Percentiles rank a stretch among this genome's conserved stretches.
phyloP scores from a whole-genome alignment of 306 rosid species.

The Rubus parviflorus region DNA sequence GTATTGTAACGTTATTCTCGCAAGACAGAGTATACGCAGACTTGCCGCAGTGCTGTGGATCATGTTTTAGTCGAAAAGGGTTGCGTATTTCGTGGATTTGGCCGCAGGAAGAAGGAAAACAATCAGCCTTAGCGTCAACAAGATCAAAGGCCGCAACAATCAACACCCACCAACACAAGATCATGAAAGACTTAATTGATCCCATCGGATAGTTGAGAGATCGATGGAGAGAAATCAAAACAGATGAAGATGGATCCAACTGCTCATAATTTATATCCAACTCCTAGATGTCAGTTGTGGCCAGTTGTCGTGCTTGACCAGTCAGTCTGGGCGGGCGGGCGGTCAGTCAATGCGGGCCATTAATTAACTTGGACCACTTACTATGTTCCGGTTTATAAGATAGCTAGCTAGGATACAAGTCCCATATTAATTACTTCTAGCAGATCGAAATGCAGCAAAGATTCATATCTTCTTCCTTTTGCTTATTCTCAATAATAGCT shows the following conservation, averaged over 20 bases:
- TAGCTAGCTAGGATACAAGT: too few relatives aligned
- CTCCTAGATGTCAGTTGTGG: constrained; percentile 7
- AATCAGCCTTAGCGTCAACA: not conserved
- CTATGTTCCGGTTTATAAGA: too few relatives aligned
- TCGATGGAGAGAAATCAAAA: too few relatives aligned
- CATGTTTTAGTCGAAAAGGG: not conserved
- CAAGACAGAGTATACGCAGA: not conserved
- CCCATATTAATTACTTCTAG: too few relatives aligned
- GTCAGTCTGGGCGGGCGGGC: too few relatives aligned
- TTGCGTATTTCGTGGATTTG: not conserved
- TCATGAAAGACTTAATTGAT: too few relatives aligned
- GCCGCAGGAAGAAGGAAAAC: constrained; percentile 19
- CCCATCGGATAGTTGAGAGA: too few relatives aligned
- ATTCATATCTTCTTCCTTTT: not conserved
- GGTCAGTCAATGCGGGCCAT: too few relatives aligned
- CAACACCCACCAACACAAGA: not conserved
- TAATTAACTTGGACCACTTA: too few relatives aligned
- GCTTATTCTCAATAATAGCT: constrained; percentile 5
- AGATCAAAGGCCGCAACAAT: not conserved
- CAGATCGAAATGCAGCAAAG: not conserved
- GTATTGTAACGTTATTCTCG: constrained; percentile 9
- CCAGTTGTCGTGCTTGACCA: too few relatives aligned
- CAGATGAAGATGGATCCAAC: too few relatives aligned
- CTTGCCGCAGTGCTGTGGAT: not conserved
- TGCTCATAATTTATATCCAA: too few relatives aligned